Percentiles rank a stretch among this genome's conserved stretches.
Conservation (phyloP, 2,329 filamentous ascomycete genomes). For the Aphanoascus verrucosus region DNA sequence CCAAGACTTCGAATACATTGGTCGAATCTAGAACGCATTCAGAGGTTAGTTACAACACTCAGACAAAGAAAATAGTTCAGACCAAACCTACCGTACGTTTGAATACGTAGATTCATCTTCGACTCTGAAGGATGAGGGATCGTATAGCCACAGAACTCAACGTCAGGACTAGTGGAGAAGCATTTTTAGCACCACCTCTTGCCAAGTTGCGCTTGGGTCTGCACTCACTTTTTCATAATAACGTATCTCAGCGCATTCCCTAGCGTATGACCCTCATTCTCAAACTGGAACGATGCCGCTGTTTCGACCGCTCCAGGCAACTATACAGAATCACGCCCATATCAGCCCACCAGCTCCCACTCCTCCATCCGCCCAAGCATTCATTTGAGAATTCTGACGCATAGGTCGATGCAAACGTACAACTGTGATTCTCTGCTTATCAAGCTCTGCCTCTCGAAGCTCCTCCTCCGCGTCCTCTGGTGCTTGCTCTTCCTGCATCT, state of each 20-base stretch:
- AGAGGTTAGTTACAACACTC: not conserved
- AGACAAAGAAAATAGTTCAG: not conserved
- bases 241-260: slow-evolving; percentile 90
- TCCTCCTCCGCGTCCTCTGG: slow-evolving; percentile 41
- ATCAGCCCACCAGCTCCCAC: not conserved
- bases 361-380: not conserved
- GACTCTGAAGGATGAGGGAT: slow-evolving; percentile 93
- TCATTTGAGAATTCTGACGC: not conserved
- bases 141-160: slow-evolving; percentile 96
- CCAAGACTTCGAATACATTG: slow-evolving; percentile 70
- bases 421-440: slow-evolving; percentile 50
- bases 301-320: slow-evolving; percentile 72
- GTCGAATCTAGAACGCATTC: slow-evolving; percentile 51
- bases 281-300: slow-evolving; percentile 89
- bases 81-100: slow-evolving; percentile 72
- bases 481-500: slow-evolving; percentile 36
- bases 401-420: slow-evolving; percentile 30
- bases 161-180: slow-evolving; percentile 57
- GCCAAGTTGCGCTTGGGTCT: not conserved
- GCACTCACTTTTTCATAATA: slow-evolving; percentile 90
- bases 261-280: slow-evolving; percentile 86
- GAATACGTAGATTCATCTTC: slow-evolving; percentile 95
- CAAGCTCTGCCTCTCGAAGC: slow-evolving; percentile 39
- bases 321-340: slow-evolving; percentile 39
- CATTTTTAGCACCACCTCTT: not conserved